Base-by-base conservation (phyloP, 2,329 filamentous ascomycete species). In the Clathrospora elynae region DNA sequence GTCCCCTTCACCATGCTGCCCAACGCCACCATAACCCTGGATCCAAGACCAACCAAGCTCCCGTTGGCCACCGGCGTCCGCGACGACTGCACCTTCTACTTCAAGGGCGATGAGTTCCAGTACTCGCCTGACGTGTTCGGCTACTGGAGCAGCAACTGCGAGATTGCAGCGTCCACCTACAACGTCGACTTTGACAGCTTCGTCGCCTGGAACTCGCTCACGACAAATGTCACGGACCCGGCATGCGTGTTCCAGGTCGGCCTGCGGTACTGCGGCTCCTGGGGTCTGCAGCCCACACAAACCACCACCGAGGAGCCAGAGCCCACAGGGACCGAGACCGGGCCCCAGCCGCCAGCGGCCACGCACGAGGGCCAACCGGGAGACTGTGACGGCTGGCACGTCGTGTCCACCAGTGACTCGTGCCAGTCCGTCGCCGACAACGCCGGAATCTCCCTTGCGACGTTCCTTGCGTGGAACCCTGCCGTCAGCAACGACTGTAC, bases 381-480 rank as follows among this genome's bases (percentile, higher is more conserved):
- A 31, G 28, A 31, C 28, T 31, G 28, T 18, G 6, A 16, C 14
- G 28, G 28, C 28, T 31, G 28, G 28, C 28, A 31, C 28, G 28
- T 31, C 28, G 28, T 31, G 28, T 16, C 5, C 13, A 16, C 4
- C 28, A 31, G 28, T 31, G 28, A 31, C 7, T 31, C 28, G 28
- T 31, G 28, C 28, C 28, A 31, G 28, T 31, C 28, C 28, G 28
- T 31, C 14, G 28, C 28, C 6, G 25, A 29, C 16, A 30, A 20
- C 6, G 25, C 25, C 13, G 25, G 35, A n/a, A 30, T 38, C 3
- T 19, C 35, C 23, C 25, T 38, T 23, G 35, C 35, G 14, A 25
- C 25, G 25, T 38, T 38, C 35, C 25, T 38, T 12, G 16, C 17
- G 14, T 30, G 23, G 35, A 38, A 38, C 25, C 35, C 35, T 18